Evolutionary conservation across 371 early-diverging fungal species (phyloP).

Genomic region (Mortierella sp.): DNA sequence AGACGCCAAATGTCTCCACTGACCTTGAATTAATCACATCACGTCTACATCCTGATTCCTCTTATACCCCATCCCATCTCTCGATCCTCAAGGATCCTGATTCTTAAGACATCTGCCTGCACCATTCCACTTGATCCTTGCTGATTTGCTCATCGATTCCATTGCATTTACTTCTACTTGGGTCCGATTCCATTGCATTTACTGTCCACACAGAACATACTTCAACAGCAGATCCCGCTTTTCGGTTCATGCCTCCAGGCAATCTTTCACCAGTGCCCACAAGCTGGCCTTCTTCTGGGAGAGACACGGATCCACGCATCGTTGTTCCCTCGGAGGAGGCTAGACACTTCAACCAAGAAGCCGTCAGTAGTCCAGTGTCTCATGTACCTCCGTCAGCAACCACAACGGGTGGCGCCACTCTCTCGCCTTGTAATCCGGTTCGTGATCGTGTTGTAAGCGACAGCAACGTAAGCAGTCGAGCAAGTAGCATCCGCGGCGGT

Average conservation of each 20-base stretch:
- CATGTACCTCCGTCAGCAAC: too few relatives aligned
- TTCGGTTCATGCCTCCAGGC: neutral
- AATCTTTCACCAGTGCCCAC: neutral
- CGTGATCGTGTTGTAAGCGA: neutral
- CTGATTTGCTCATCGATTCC: too few relatives aligned
- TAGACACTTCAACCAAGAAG: neutral
- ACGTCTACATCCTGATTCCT: too few relatives aligned
- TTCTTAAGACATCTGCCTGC: too few relatives aligned
- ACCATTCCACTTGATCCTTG: too few relatives aligned
- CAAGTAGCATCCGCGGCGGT: slow-evolving; percentile 24
- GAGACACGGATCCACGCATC: neutral
- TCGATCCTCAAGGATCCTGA: too few relatives aligned
- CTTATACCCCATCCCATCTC: too few relatives aligned
- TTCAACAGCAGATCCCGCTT: neutral
- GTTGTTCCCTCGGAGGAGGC: neutral
- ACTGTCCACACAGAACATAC: neutral
- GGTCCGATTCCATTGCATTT: neutral
- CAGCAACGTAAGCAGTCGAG: slow-evolving; percentile 17
- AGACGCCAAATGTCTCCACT: too few relatives aligned
- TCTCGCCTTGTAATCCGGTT: slow-evolving; percentile 1
- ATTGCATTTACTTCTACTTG: too few relatives aligned
- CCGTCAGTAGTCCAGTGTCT: slow-evolving; percentile 3
- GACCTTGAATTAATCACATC: too few relatives aligned
- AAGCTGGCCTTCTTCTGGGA: neutral
- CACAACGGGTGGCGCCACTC: neutral